Evolutionary conservation across 2,329 filamentous ascomycete species (phyloP).

Genomic region (Epichloe festucae): DNA sequence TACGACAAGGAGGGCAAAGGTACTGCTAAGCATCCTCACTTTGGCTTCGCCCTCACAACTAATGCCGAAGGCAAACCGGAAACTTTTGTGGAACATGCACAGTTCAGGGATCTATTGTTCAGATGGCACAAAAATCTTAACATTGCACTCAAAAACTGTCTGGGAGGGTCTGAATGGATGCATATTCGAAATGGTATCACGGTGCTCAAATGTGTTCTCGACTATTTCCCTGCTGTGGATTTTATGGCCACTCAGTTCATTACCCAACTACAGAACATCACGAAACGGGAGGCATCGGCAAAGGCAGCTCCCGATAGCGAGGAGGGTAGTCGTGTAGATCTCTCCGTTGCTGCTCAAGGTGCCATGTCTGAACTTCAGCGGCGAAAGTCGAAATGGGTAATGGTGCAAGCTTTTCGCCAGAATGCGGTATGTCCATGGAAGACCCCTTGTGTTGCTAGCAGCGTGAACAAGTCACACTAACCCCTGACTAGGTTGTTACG

Average conservation of each 20-base stretch:
- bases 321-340: conserved; percentile 53
- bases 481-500: conserved; percentile 14
- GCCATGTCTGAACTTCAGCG: conserved; percentile 58
- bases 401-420: conserved; percentile 59
- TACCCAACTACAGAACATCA: conserved; percentile 52
- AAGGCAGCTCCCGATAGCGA: conserved; percentile 35
- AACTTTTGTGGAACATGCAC: conserved; percentile 66
- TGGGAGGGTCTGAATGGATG: conserved; percentile 84
- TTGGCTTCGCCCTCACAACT: conserved; percentile 67
- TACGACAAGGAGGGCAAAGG: conserved; percentile 69
- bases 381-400: conserved; percentile 54
- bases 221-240: conserved; percentile 78
- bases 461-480: not conserved
- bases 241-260: conserved; percentile 66
- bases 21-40: conserved; percentile 39
- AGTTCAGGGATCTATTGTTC: conserved; percentile 74
- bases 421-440: conserved; percentile 37
- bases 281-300: conserved; percentile 42
- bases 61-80: conserved; percentile 53
- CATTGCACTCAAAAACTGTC: conserved; percentile 67
- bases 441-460: not conserved
- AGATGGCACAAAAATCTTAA: conserved; percentile 83
- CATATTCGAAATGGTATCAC: conserved; percentile 94
- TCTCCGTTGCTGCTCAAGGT: conserved; percentile 61
- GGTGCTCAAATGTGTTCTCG: conserved; percentile 66